These are phyloP conservation scores for Chlorociboria aeruginascens DNA, from an alignment of 495 filamentous ascomycete genomes.

Conservation along the genomic window DNA sequence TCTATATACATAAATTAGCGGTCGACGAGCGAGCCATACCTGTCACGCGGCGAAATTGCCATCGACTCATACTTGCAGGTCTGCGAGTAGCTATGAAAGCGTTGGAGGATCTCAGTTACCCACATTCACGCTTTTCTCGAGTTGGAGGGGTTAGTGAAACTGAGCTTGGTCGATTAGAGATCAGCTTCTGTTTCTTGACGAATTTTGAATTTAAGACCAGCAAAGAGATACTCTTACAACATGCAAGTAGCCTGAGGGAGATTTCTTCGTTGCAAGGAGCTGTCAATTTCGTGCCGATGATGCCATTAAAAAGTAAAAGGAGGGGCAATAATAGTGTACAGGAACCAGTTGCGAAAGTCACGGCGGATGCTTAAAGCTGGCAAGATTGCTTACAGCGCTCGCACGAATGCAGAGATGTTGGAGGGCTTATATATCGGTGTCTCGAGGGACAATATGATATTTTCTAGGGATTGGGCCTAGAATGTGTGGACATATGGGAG, in stretches of 20 bases:
- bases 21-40: slow-evolving; percentile 60
- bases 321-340: slow-evolving; percentile 10
- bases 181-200: slow-evolving; percentile 78
- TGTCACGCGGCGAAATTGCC: slow-evolving; percentile 71
- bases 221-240: slow-evolving; percentile 44
- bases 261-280: slow-evolving; percentile 18
- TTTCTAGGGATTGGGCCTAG: too few species aligned
- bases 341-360: slow-evolving; percentile 10
- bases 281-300: slow-evolving; percentile 17
- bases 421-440: too few species aligned
- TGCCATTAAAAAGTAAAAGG: slow-evolving; percentile 15
- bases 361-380: slow-evolving; percentile 13
- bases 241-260: slow-evolving; percentile 22
- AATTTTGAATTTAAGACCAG: slow-evolving; percentile 71
- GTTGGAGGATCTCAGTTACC: slow-evolving; percentile 77
- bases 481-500: too few species aligned
- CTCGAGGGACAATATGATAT: too few species aligned
- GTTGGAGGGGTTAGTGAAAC: slow-evolving; percentile 78
- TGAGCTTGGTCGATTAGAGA: slow-evolving; percentile 74
- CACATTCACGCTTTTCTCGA: slow-evolving; percentile 69
- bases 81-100: slow-evolving; percentile 86
- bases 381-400: slow-evolving; percentile 3
- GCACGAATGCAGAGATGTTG: background rate
- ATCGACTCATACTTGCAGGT: slow-evolving; percentile 75
- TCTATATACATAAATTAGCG: slow-evolving; percentile 77